Evolutionary conservation across 768 basidiomycete species (phyloP), one percentile per base, ranked within the genome.

Genomic region (Lepiota brunneoincarnata): DNA sequence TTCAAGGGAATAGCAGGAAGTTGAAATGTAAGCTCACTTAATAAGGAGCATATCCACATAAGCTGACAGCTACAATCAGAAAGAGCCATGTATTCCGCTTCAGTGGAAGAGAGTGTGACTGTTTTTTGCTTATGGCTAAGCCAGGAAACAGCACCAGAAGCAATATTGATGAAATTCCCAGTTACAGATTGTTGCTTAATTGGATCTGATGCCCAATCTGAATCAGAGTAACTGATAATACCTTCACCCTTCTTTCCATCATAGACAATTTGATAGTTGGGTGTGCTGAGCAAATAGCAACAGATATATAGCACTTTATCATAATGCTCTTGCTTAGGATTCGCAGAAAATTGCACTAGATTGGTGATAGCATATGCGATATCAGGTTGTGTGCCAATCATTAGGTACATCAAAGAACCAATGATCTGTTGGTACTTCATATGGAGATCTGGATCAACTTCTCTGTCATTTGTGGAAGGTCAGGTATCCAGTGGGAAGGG

Each of bases 61-160:
- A 53, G 52, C 52, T 64, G 55, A n/a, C 55, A 48, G 11, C 52
- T 43, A 0, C 46, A 49, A 54, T 64, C 59, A 7, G 58, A 40
- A 2, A 64, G 17, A 1, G 55, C 51, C 45, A 62, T 61, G 38
- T 66, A 69, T 51, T 69, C 61, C 1, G 64, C 63, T 54, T 69
- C 66, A 2, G 61, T 66, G 0, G 59, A 59, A 0, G 62, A 69
- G 0, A 59, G 28, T 0, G 61, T 42, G 3, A 62, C 44, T 1
- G 60, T 58, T 12, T 56, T 53, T 37, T 69, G 68, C 6, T 54
- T 53, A 12, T 47, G 23, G 0, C 52, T 56, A 2, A 24, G 36
- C 65, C 65, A 68, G 17, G 60, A 59, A n/a, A 64, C 26, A 2
- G 57, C 39, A 1, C 54, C 56, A 2, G 55, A 54, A 15, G 46